These are phyloP conservation scores for Populus tomentosa DNA, from an alignment of 441 rosid genomes.

Conservation along the genomic window DNA sequence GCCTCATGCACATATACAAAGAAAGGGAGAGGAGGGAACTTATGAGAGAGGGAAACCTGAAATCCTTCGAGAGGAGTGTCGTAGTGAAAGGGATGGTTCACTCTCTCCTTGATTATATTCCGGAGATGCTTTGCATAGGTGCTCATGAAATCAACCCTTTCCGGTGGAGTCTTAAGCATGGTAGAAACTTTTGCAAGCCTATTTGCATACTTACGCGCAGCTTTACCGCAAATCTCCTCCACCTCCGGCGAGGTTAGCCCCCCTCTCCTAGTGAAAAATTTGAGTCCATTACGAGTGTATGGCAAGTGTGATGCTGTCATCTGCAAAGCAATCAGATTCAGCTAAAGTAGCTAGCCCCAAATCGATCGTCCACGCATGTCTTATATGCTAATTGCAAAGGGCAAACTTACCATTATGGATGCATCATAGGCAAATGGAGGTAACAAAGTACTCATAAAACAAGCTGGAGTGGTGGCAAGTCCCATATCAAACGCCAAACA, in stretches of 20 bases:
- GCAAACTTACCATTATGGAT: slow-evolving; percentile 66
- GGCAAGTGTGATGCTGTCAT: slow-evolving; percentile 99
- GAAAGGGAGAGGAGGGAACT: background rate
- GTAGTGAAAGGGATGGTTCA: slow-evolving; percentile 70
- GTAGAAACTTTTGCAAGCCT: slow-evolving; percentile 66
- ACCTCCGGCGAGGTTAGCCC: slow-evolving; percentile 81
- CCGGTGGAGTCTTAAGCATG: slow-evolving; percentile 5
- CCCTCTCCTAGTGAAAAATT: slow-evolving; percentile 84
- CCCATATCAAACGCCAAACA: slow-evolving; percentile 81
- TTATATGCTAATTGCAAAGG: background rate
- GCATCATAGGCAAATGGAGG: slow-evolving; percentile 72
- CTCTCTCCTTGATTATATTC: slow-evolving; percentile 64
- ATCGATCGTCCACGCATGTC: background rate
- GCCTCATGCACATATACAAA: background rate
- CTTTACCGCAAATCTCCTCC: slow-evolving; percentile 73
- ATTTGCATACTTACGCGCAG: slow-evolving; percentile 66
- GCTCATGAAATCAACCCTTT: slow-evolving; percentile 49
- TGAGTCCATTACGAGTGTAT: slow-evolving; percentile 82
- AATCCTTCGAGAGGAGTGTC: slow-evolving; percentile 78
- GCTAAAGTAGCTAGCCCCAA: background rate
- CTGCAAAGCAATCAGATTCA: slow-evolving; percentile 37
- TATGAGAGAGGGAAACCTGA: slow-evolving; percentile 35
- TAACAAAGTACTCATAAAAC: slow-evolving; percentile 87
- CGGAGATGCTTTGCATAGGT: slow-evolving; percentile 62
- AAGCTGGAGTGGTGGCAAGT: slow-evolving; percentile 93